Conservation (phyloP, 1,139 yeast species). For the Suhomyces bokatorum region DNA sequence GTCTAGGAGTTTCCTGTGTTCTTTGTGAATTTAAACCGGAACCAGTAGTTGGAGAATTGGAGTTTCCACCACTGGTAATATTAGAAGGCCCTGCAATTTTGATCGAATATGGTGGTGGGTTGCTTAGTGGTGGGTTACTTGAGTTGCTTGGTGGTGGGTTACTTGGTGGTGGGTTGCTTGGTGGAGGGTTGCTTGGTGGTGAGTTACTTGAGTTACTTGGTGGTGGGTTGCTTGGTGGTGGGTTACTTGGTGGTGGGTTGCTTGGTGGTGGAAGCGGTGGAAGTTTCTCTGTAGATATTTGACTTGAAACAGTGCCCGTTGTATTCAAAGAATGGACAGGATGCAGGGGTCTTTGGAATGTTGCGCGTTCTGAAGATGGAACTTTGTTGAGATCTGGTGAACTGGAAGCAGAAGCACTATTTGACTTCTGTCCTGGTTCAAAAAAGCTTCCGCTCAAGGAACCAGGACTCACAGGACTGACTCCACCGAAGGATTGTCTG, state of each 20-base stretch:
- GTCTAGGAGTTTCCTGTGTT: no score
- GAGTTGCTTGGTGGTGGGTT: no score
- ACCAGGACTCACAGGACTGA: background rate
- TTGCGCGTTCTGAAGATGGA: background rate
- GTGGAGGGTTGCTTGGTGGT: no score
- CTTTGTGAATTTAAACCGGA: no score
- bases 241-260: background rate
- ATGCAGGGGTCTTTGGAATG: background rate
- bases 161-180: background rate
- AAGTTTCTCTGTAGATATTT: background rate
- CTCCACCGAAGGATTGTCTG: background rate
- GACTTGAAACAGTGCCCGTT: background rate
- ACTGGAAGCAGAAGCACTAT: background rate
- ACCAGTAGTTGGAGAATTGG: no score
- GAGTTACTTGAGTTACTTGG: no score
- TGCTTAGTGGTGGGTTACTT: background rate
- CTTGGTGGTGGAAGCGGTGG: conserved; percentile 2
- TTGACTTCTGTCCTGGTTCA: background rate
- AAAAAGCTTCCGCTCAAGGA: background rate
- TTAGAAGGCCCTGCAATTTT: no score
- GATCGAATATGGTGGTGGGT: background rate
- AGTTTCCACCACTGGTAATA: no score
- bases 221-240: background rate
- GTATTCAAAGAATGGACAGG: background rate
- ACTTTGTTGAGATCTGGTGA: background rate